These are phyloP conservation scores for Podaxis sp. DNA, from an alignment of 768 basidiomycete species.

Conservation along the genomic window DNA sequence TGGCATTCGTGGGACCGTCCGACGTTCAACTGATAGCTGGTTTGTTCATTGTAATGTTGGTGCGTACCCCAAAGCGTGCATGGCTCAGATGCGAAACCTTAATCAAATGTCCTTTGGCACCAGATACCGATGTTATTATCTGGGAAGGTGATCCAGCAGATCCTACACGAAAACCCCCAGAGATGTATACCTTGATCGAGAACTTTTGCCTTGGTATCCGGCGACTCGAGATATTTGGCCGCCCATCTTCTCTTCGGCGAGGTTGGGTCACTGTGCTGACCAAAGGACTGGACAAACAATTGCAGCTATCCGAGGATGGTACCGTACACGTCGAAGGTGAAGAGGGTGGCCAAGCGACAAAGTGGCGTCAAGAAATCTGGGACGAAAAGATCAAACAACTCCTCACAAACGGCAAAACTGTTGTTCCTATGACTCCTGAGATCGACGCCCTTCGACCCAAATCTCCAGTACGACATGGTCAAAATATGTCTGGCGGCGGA, in stretches of 20 bases:
- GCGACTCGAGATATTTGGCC: conserved; percentile 87
- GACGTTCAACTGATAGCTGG: conserved; percentile 91
- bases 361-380: conserved; percentile 66
- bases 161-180: conserved; percentile 86
- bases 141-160: conserved; percentile 92
- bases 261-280: conserved; percentile 92
- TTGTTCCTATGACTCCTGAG: conserved; percentile 74
- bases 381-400: conserved; percentile 59
- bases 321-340: conserved; percentile 38
- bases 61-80: conserved; percentile 32
- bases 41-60: conserved; percentile 99
- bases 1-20: conserved; percentile 95
- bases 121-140: conserved; percentile 94
- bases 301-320: conserved; percentile 34
- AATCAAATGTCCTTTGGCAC: not conserved
- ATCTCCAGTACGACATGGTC: conserved; percentile 52
- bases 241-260: conserved; percentile 65
- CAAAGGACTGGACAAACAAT: conserved; percentile 56
- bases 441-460: conserved; percentile 86
- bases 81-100: not conserved
- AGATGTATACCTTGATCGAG: conserved; percentile 94
- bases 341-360: conserved; percentile 40
- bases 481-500: conserved; percentile 13
- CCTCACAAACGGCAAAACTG: conserved; percentile 50
- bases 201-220: conserved; percentile 96